phyloP scores from a whole-genome alignment of 371 early-diverging fungal genomes.

The Mortierella sp. region DNA sequence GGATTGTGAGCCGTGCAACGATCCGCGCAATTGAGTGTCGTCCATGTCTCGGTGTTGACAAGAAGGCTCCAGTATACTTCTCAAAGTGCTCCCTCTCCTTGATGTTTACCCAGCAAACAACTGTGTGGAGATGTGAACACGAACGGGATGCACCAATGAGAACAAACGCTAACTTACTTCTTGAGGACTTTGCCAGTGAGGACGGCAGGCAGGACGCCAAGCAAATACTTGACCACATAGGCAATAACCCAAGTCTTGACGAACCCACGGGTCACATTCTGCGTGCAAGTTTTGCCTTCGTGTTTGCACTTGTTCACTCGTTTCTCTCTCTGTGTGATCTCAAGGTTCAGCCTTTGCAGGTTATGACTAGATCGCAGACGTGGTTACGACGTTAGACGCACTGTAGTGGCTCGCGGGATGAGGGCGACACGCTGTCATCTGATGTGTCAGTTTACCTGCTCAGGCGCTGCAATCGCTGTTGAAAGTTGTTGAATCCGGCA shows the following conservation, averaged over 20 bases:
- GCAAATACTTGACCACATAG: constrained; percentile 78
- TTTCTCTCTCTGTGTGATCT: constrained; percentile 54
- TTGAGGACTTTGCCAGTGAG: constrained; percentile 73
- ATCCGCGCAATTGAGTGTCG: too few relatives aligned
- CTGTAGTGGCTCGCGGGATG: background rate
- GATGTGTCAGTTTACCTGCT: constrained; percentile 61
- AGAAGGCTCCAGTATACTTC: too few relatives aligned
- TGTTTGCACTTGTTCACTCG: constrained; percentile 72
- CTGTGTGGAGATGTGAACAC: too few relatives aligned
- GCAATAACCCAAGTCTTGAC: constrained; percentile 78
- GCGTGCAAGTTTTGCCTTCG: constrained; percentile 77
- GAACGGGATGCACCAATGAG: background rate
- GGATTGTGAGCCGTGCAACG: too few relatives aligned
- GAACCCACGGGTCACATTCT: constrained; percentile 80
- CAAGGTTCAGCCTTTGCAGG: constrained; percentile 63
- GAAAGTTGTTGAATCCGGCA: constrained; percentile 73
- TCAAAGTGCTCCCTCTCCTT: too few relatives aligned
- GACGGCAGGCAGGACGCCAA: constrained; percentile 75
- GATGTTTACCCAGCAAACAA: too few relatives aligned
- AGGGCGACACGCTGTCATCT: background rate
- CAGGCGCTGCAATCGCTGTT: constrained; percentile 72
- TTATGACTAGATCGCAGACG: constrained; percentile 61
- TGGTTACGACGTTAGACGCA: background rate
- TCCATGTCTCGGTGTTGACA: too few relatives aligned
- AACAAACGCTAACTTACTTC: constrained; percentile 54